Evolutionary conservation across 257 asterid species (phyloP), one percentile per base, ranked within the genome.

Genomic region (Thymus mandschuricus): DNA sequence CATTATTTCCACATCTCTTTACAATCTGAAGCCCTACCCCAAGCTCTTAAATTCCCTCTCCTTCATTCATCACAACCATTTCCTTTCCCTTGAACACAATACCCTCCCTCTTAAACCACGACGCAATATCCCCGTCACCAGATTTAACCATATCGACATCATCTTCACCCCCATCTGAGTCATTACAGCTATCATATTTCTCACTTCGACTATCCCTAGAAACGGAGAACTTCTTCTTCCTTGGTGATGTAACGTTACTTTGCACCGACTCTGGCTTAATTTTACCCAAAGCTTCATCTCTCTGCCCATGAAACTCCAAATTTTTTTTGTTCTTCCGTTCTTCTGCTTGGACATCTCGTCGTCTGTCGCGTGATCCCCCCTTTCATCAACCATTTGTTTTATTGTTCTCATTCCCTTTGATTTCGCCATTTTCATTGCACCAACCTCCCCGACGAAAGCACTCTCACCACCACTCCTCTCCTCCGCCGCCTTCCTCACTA

Each of bases 321-420:
- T 21, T 21, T 54, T 10, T 6, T 45, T 38, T 45, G 43, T 54
- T 15, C 64, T 54, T 69, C 44, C 38, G 11, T 21, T 57, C n/a
- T 50, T 15, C 5, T 54, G 35, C 48, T 51, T 31, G 56, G 10
- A 45, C n/a, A 38, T 49, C 62, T n/a, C 34, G 10, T 29, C 74
- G 1, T 51, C 67, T 48, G 60, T 8, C 46, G 10, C 66, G 27
- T 11, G 65, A 64, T 56, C 66, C 8, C 11, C 66, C 38, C 62
- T 74, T 41, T 43, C 70, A 73, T n/a, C 54, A 2, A 63, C 54
- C 45, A n/a, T 51, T 15, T 33, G n/a, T 3, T 45, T 34, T 29
- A 51, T 72, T 56, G 71, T 68, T 64, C 75, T 69, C 11, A 4
- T 7, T 31, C 74, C 74, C 77, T 73, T 70, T 13, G 61, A 21